Conservation (phyloP, 2,329 filamentous ascomycete genomes). For the Eutypa lata region DNA sequence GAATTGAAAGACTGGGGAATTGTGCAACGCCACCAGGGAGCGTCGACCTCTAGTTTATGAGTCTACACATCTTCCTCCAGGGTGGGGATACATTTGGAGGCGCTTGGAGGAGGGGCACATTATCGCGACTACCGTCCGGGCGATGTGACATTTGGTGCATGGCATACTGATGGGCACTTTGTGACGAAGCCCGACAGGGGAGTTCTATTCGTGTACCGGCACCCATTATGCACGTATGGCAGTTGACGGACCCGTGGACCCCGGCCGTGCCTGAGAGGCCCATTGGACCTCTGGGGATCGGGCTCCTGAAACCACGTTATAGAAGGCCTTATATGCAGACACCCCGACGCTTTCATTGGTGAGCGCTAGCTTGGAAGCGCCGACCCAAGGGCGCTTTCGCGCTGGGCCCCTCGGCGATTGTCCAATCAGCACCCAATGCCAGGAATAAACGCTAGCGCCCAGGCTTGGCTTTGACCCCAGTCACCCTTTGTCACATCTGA, state of each 20-base stretch:
- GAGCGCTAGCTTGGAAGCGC: slow-evolving; percentile 17
- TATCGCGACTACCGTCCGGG: slow-evolving; percentile 4
- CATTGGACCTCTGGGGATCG: slow-evolving; percentile 17
- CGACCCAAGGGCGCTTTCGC: slow-evolving; percentile 19
- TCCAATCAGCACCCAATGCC: slow-evolving; percentile 10
- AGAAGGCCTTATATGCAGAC: slow-evolving; percentile 19
- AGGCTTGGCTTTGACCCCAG: neutral
- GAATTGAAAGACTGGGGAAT: slow-evolving; percentile 11
- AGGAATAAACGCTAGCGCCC: neutral
- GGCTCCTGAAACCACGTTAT: slow-evolving; percentile 17
- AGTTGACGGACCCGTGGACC: slow-evolving; percentile 12
- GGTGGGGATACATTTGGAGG: slow-evolving; percentile 8
- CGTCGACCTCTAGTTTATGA: slow-evolving; percentile 14
- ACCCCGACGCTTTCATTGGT: slow-evolving; percentile 17
- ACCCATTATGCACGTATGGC: slow-evolving; percentile 15
- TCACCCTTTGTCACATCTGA: slow-evolving; percentile 22
- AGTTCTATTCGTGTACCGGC: neutral
- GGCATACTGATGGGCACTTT: neutral
- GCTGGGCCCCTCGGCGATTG: slow-evolving; percentile 6
- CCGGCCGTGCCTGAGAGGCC: slow-evolving; percentile 6
- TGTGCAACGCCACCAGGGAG: slow-evolving; percentile 16
- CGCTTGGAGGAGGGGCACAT: slow-evolving; percentile 7
- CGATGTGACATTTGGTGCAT: slow-evolving; percentile 24
- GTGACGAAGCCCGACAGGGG: neutral
- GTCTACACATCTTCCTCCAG: slow-evolving; percentile 2